Base-by-base conservation (phyloP, 164 flowering plant species). In the Chimonanthus praecox region DNA sequence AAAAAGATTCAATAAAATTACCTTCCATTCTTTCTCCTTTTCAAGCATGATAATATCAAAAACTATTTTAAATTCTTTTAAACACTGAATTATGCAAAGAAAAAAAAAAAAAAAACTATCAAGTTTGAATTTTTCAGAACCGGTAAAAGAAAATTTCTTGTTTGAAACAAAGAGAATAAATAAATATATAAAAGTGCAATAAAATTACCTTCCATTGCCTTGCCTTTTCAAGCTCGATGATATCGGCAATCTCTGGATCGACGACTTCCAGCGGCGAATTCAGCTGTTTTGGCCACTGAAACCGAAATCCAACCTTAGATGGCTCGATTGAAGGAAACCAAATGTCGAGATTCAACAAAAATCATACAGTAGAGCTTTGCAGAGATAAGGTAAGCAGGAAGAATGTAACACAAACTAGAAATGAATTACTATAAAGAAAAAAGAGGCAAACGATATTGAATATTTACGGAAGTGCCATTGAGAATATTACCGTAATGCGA, bases 211-310 rank as follows among this genome's bases (percentile, higher is more conserved):
- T 96, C 98, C 99, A 96, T 85, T 96, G 99, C 60, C 98, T 85
- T 0, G 99, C 92, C 78, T 96, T 96, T 80, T 96, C 99, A 50
- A 72, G 98, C 87, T 96, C 99, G 69, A 96, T 94, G 62, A 96
- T 96, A 78, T 96, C 86, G 13, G 97, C 90, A 74, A 96, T 89
- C 80, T 91, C 98, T 1, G 98, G 99, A 80, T 96, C 99, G 18
- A 94, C 87, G 0, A 47, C 94, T 77, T 87, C 91, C 3, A 96
- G 86, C 1, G 99, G 87, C 54, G 90, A 89, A 82, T 96, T 96
- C 79, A 96, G 75, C 77, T 96, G 99, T 82, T 92, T 96, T 2
- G 96, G 91, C 99, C 98, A 96, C 97, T 96, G 97, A 21, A 81
- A 84, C 45, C 46, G 48, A 69, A 69, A 5, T 43, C 47, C 70